Evolutionary conservation across 1,284 basidiomycete species (phyloP), one percentile per base, ranked within the genome.

Genomic region (Fomitopsis palustris): DNA sequence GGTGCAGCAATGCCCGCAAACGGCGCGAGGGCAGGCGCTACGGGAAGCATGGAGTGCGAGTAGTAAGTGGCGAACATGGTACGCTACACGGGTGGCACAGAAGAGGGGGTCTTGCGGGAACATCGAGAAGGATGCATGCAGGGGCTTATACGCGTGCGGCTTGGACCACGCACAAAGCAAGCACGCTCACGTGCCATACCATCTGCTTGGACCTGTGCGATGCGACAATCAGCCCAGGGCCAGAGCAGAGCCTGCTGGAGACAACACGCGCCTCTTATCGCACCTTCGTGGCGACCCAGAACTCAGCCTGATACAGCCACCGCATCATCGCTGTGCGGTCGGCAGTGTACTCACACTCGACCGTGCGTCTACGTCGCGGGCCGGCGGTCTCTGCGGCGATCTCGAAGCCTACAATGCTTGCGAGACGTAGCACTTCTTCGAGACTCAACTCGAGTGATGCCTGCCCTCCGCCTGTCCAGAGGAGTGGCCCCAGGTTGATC

Each of bases 401-500:
- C 14, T 72, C 59, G 60, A 89, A 87, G 0, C 86, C 86, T 19
- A 84, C 69, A 42, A 77, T 75, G 58, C 78, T 70, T 0, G 78
- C 81, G 14, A 81, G 77, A 0, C 64, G 57, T 4, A 86, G 55
- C 12, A 88, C 78, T 69, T 87, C 86, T 16, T 87, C 83, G 41
- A 88, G 75, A 60, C 81, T 84, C 17, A 88, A 72, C 68, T 87
- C 86, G 37, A 87, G 68, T 56, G 78, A 77, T 4, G 84, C 78
- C 62, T 81, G 77, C 1, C 71, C 81, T 17, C 80, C 83, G 7
- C 77, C 77, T 8, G 81, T 81, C 84, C 85, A 88, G 3, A 88
- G 74, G 23, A 88, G 70, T 7, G 86, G 87, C 0, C 86, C 87
- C 2, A 87, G 74, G 66, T 88, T 89, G 67, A 88, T 81, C 86